Base-by-base conservation (phyloP, 192 early-diverging fungal species). In the Coemansia umbellata region DNA sequence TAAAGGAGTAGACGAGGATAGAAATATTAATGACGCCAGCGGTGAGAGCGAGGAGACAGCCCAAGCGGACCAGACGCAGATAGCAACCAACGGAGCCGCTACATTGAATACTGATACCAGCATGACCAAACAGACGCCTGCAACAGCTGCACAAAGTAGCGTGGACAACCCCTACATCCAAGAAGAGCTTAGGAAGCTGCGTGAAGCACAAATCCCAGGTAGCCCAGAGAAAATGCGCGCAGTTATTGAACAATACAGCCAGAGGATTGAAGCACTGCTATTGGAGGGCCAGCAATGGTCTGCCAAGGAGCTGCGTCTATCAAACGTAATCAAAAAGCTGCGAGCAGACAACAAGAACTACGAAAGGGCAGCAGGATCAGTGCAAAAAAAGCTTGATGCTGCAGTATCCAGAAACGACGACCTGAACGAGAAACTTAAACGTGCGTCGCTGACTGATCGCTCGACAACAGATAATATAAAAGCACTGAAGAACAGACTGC, bases 291-390 rank as follows among this genome's bases (percentile, higher is more conserved):
- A 91, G 54, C 69, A 82, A 37, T 79, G 90, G 47, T 90, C 90
- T 6, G 85, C 90, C 49, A 82, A 81, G 33, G 90, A 91, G 56
- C 74, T 91, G 33, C 82, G 81, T 21, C 75, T 84, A 13, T 63
- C 84, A 7, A 88, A 78, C 43, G 79, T 80, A 0, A 84, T 89
- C 63, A 94, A 94, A 56, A 81, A 83, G 41, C 63, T 93, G 24
- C 77, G 88, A 5, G 63, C 78, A 1, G 87, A 91, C 55, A 80
- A 78, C 58, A 71, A 67, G 19, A 84, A 83, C 15, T 33, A 57
- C 3, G 91, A 91, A 9, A 85, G 84, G 31, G 23, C 50, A 0
- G 50, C 76, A 7, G 49, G 63, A 33, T 66, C 74, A 30, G 41
- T 79, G 5, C 81, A 85, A 47, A 74, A 74, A 50, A 81, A 78